Evolutionary conservation across 2,329 filamentous ascomycete genomes (phyloP), one percentile per base, ranked within the genome.

Genomic region (Trichothecium roseum): DNA sequence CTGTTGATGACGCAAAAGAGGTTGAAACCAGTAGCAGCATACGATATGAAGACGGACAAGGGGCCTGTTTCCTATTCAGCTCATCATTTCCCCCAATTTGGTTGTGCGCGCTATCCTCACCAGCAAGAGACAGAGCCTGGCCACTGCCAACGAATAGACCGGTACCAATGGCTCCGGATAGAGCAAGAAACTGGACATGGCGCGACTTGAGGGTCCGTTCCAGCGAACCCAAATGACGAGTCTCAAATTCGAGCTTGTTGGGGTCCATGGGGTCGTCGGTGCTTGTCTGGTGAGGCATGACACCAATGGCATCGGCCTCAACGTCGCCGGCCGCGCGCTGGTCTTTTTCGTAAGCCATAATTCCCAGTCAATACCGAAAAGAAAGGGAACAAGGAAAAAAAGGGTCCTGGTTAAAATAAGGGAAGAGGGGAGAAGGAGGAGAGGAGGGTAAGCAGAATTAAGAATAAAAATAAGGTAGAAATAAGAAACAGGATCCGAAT

Each of bases 1-100:
- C 56, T 55, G 41, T 58, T 55, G 38, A 68, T 64, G 20, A 69
- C 64, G 34, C 60, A 65, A 46, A 58, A 68, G n/a, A 69, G 52
- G 32, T 66, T 63, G 41, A 64, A 57, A 1, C 64, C 65, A 3
- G 62, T 66, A 37, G 63, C 50, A 17, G 57, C 41, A 39, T 65
- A 65, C 7, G 56, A 60, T 5, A 65, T 48, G 34, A 64, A 56
- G 2, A 59, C 56, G 5, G 59, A 61, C 3, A 64, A 42, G 12
- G 62, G 62, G 0, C 62, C 63, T 24, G 10, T n/a, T n/a, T n/a
- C n/a, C n/a, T n/a, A n/a, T n/a, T n/a, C n/a, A n/a, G n/a, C n/a
- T n/a, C n/a, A n/a, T n/a, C n/a, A n/a, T n/a, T n/a, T n/a, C n/a
- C n/a, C n/a, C n/a, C 20, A 24, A 24, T 10, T 24, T 6, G 20